Conservation (phyloP, 2,329 filamentous ascomycete genomes). For the Cytospora paraplurivora region DNA sequence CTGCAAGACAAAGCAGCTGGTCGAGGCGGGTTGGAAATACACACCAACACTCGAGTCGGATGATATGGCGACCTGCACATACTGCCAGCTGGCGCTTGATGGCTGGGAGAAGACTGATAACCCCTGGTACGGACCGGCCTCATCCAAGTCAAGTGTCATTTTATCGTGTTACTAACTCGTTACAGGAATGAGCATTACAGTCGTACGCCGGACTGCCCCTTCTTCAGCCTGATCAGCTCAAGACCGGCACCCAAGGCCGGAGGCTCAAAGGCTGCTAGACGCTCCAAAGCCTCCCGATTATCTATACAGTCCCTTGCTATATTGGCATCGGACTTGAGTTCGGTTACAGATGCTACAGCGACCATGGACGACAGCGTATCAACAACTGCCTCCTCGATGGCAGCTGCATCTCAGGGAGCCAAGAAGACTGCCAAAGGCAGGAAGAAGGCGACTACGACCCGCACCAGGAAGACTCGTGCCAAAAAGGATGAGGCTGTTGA, state of each 20-base stretch:
- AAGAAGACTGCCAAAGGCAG: constrained; percentile 54
- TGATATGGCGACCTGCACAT: constrained; percentile 88
- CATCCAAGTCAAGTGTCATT: background rate
- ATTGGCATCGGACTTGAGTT: constrained; percentile 51
- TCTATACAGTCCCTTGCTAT: constrained; percentile 61
- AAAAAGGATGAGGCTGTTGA: constrained; percentile 60
- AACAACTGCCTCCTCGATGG: constrained; percentile 62
- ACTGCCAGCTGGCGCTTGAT: constrained; percentile 87
- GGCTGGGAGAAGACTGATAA: constrained; percentile 94
- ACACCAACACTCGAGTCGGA: constrained; percentile 81
- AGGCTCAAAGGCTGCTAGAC: constrained; percentile 53
- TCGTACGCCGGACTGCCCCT: constrained; percentile 77
- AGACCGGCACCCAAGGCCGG: constrained; percentile 59
- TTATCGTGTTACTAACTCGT: constrained; percentile 33
- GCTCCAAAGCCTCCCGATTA: constrained; percentile 70
- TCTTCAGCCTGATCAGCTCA: constrained; percentile 71
- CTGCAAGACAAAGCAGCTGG: constrained; percentile 88
- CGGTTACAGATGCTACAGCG: constrained; percentile 49
- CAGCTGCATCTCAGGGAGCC: constrained; percentile 45
- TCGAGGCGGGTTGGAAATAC: constrained; percentile 91
- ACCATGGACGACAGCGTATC: constrained; percentile 61
- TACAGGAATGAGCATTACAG: constrained; percentile 80
- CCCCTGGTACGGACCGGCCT: constrained; percentile 64
- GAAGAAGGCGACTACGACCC: constrained; percentile 54
- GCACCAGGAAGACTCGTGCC: constrained; percentile 47